A percentile compares a stretch with the other conserved stretches of the same genome.
Evolutionary conservation across 495 filamentous ascomycete genomes (phyloP).

Genomic region (Thermothielavioides terrestris): DNA sequence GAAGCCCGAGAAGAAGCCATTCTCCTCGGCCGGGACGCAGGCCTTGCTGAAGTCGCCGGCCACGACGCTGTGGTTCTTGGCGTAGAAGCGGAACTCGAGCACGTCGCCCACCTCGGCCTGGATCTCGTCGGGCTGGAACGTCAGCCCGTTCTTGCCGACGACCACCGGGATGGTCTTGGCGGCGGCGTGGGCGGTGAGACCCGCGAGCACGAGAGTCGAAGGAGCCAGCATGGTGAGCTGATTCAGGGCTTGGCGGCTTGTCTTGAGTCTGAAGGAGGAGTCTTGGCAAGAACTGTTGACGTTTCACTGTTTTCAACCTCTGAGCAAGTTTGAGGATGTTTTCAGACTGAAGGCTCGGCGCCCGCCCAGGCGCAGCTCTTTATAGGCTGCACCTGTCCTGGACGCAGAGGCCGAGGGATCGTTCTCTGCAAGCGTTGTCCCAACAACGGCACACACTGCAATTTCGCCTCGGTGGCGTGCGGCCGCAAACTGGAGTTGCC

Average conservation of each 20-base stretch:
- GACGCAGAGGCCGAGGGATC: neutral
- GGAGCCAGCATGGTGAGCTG: neutral
- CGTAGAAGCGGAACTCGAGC: conserved; percentile 47
- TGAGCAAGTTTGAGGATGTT: neutral
- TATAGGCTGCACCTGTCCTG: neutral
- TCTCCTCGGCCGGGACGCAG: conserved; percentile 33
- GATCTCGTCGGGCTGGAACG: conserved; percentile 25
- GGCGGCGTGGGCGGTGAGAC: conserved; percentile 13
- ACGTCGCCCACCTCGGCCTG: conserved; percentile 38
- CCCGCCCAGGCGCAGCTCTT: neutral
- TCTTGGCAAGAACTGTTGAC: too few species aligned
- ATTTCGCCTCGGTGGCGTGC: too few species aligned
- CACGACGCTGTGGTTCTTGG: conserved; percentile 43
- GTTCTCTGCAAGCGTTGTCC: too few species aligned
- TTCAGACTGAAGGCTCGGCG: neutral
- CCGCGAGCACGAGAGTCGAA: conserved; percentile 3
- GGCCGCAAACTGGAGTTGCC: too few species aligned
- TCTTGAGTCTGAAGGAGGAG: neutral
- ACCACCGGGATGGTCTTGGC: conserved; percentile 18
- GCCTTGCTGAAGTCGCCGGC: conserved; percentile 38
- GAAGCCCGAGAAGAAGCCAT: conserved; percentile 42
- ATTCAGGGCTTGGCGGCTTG: too few species aligned
- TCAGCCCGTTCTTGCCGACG: conserved; percentile 24
- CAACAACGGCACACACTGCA: too few species aligned
- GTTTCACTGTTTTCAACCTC: neutral